phyloP scores from a whole-genome alignment of 1,139 yeast species.

The Yarrowia galli region DNA sequence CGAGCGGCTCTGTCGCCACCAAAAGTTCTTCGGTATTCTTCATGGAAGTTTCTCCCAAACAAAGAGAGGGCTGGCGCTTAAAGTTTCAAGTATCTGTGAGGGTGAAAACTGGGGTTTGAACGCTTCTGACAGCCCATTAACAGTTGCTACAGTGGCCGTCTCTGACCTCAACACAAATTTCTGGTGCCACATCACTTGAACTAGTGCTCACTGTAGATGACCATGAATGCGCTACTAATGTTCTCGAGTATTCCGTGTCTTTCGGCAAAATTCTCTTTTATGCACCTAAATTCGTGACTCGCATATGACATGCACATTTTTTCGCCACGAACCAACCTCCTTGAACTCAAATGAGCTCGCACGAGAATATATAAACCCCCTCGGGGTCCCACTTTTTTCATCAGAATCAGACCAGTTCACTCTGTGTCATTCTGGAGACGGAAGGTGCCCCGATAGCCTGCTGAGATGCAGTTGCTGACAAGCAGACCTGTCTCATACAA shows the following conservation, averaged over 20 bases:
- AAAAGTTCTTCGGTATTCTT: neutral
- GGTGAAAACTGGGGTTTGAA: neutral
- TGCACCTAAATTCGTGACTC: neutral
- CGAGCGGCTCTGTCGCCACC: neutral
- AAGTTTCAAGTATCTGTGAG: neutral
- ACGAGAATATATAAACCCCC: constrained; percentile 1
- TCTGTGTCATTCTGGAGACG: constrained; percentile 13
- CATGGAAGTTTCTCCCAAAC: neutral
- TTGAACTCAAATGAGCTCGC: neutral
- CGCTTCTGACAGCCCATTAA: neutral
- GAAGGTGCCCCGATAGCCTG: constrained; percentile 10
- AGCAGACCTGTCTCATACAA: constrained; percentile 10
- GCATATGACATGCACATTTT: neutral
- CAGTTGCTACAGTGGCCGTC: neutral
- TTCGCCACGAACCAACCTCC: neutral
- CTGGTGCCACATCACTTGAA: no score
- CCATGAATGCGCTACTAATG: no score
- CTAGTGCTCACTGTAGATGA: no score
- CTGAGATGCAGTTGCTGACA: constrained; percentile 12
- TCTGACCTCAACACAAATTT: no score
- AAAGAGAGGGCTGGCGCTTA: constrained; percentile 6
- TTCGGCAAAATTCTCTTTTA: neutral
- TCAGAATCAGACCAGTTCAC: constrained; percentile 14
- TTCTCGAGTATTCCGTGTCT: neutral
- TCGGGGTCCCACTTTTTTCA: neutral